Conservation (phyloP, 2,329 filamentous ascomycete genomes). For the Trichoderma endophyticum region DNA sequence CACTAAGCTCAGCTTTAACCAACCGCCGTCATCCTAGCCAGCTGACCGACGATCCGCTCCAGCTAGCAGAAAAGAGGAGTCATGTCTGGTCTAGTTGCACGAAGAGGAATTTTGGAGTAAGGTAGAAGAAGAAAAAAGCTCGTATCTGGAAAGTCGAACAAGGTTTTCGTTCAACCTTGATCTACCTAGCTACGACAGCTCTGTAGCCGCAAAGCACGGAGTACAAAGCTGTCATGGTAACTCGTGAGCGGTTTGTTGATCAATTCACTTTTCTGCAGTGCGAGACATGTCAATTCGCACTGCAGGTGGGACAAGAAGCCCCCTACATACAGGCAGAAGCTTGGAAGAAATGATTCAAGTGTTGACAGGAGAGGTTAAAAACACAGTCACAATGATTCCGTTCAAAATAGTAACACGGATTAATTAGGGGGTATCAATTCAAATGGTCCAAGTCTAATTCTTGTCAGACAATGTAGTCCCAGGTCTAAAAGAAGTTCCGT, state of each 20-base stretch:
- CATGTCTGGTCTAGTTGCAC: not conserved
- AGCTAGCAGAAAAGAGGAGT: slow-evolving; percentile 3
- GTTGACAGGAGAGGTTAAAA: not conserved
- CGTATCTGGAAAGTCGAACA: slow-evolving; percentile 4
- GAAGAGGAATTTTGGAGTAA: not conserved
- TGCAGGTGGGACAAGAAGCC: not conserved
- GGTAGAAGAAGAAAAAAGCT: not conserved
- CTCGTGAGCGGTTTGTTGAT: not conserved
- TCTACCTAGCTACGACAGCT: not conserved
- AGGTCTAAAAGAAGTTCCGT: not conserved
- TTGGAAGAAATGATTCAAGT: not conserved
- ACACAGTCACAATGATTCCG: not conserved
- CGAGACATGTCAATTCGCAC: not conserved
- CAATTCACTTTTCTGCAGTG: not conserved
- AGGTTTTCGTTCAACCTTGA: slow-evolving; percentile 4
- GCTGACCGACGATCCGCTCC: slow-evolving; percentile 14
- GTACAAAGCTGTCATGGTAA: not conserved
- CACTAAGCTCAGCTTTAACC: not conserved
- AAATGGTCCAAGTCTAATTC: not conserved
- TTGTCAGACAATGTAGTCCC: not conserved
- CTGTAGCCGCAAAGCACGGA: not conserved
- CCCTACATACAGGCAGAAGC: not conserved
- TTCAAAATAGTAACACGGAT: not conserved
- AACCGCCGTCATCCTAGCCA: not conserved
- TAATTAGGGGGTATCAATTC: not conserved